Conservation (phyloP, 2,329 filamentous ascomycete genomes). For the Ceratocystis cubensis region DNA sequence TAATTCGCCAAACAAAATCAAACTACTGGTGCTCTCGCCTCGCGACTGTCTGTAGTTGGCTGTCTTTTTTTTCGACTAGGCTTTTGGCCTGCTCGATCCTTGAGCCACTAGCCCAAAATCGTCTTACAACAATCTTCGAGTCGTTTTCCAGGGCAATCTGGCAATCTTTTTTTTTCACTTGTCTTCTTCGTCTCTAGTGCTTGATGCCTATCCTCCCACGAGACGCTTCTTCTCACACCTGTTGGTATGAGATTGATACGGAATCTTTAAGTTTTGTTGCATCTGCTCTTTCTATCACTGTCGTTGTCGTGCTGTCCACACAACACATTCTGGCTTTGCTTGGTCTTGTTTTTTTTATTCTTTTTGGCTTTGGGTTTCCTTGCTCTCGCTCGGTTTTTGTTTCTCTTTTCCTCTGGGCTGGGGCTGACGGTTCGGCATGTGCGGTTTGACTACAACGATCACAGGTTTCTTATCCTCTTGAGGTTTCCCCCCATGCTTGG, state of each 20-base stretch:
- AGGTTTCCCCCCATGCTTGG: neutral
- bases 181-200: neutral
- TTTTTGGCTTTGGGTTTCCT: neutral
- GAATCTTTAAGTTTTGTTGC: conserved; percentile 4
- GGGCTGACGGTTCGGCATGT: conserved; percentile 11
- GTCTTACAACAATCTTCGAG: neutral
- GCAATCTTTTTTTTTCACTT: conserved; percentile 2
- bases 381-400: neutral
- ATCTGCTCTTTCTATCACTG: neutral
- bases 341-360: conserved; percentile 4
- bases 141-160: neutral
- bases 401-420: conserved; percentile 5
- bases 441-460: neutral
- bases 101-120: neutral
- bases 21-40: neutral
- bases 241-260: neutral
- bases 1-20: conserved; percentile 7
- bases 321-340: neutral
- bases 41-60: neutral
- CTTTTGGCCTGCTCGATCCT: neutral
- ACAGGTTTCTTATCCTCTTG: neutral
- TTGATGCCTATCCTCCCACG: neutral
- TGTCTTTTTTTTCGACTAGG: neutral
- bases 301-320: neutral
- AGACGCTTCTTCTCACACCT: neutral